Percentiles rank a stretch among this genome's conserved stretches.
phyloP scores from a whole-genome alignment of 2,329 filamentous ascomycete genomes.

The Tetracladium maxilliforme region DNA sequence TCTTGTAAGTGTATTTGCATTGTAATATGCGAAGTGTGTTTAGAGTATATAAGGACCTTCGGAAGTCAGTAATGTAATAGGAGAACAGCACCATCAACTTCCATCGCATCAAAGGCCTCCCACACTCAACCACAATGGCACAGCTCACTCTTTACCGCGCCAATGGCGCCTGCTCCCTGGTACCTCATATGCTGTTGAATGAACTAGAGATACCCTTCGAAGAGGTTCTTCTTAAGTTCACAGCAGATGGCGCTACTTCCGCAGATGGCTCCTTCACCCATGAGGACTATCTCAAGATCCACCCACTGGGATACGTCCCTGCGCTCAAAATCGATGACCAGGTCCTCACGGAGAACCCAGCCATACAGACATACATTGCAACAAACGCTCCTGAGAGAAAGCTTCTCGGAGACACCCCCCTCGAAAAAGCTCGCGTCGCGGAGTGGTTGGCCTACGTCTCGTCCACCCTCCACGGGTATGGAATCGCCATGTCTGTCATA shows the following conservation, averaged over 20 bases:
- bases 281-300: constrained; percentile 10
- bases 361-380: constrained; percentile 16
- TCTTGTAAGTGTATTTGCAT: too few species aligned
- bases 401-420: constrained; percentile 12
- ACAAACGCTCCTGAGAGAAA: constrained; percentile 12
- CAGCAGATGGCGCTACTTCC: too few species aligned
- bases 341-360: constrained; percentile 17
- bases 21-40: too few species aligned
- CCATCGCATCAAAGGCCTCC: too few species aligned
- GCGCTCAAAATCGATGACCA: constrained; percentile 12
- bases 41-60: too few species aligned
- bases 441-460: constrained; percentile 21
- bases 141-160: constrained; percentile 12
- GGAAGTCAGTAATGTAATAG: too few species aligned
- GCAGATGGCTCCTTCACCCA: constrained; percentile 4
- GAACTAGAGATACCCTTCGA: constrained; percentile 11
- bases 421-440: constrained; percentile 14
- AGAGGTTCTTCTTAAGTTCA: constrained; percentile 4
- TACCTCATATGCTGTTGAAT: constrained; percentile 15
- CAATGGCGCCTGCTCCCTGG: constrained; percentile 15
- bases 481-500: too few species aligned
- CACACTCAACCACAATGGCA: too few species aligned
- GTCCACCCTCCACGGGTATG: constrained; percentile 16
- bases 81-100: too few species aligned
- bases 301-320: constrained; percentile 17